Evolutionary conservation across 108 stramenopile genomes (phyloP).

Genomic region (Aureococcus anophagefferens): DNA sequence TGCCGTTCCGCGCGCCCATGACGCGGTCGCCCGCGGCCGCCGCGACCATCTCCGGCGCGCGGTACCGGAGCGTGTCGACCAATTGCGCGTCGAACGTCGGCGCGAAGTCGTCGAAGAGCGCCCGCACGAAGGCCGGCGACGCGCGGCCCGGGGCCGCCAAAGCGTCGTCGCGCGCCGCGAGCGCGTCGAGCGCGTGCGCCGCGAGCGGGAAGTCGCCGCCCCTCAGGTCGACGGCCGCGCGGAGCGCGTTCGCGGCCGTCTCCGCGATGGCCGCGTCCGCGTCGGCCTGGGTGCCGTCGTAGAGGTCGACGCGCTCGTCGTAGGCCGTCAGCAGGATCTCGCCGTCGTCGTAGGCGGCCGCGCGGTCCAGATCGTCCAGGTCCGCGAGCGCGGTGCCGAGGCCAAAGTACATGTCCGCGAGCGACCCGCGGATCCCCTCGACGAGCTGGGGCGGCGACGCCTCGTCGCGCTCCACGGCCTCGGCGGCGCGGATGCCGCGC

Average conservation of each 20-base stretch:
- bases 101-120: slow-evolving; percentile 65
- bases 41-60: slow-evolving; percentile 52
- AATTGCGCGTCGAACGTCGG: slow-evolving; percentile 63
- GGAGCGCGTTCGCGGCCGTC: slow-evolving; percentile 54
- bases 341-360: neutral
- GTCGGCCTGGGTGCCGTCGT: slow-evolving; percentile 13
- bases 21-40: neutral
- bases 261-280: slow-evolving; percentile 38
- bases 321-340: neutral
- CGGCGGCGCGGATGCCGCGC: neutral
- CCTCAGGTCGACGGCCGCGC: slow-evolving; percentile 52
- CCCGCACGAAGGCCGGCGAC: slow-evolving; percentile 59
- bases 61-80: slow-evolving; percentile 36
- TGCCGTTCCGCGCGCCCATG: slow-evolving; percentile 11
- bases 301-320: slow-evolving; percentile 3
- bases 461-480: neutral
- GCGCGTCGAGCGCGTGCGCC: slow-evolving; percentile 32
- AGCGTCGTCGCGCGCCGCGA: slow-evolving; percentile 21
- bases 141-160: slow-evolving; percentile 42
- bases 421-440: neutral
- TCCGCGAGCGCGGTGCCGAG: neutral
- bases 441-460: neutral
- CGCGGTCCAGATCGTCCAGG: neutral
- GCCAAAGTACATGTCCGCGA: neutral
- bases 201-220: slow-evolving; percentile 38